Conservation (phyloP, 2,329 filamentous ascomycete genomes). For the Coccinonectria pachysandricola region DNA sequence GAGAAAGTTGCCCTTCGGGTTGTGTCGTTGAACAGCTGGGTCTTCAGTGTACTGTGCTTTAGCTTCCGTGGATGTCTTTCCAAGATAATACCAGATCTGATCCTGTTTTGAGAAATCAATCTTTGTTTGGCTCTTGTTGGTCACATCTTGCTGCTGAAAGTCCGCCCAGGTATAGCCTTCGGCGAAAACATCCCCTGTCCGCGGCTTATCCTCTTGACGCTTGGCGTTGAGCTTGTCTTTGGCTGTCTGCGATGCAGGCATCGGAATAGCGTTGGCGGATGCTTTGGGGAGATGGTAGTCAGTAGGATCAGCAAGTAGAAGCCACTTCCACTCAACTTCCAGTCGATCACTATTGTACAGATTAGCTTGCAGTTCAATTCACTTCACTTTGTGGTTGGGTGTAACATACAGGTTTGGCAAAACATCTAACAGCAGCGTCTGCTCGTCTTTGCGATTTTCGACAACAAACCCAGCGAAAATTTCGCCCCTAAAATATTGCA, state of each 20-base stretch:
- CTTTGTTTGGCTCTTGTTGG: constrained; percentile 53
- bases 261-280: constrained; percentile 59
- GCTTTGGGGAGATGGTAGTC: constrained; percentile 67
- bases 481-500: constrained; percentile 74
- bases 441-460: constrained; percentile 69
- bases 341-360: constrained; percentile 55
- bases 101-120: constrained; percentile 63
- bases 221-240: constrained; percentile 60
- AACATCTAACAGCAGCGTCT: constrained; percentile 68
- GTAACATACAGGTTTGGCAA: constrained; percentile 68
- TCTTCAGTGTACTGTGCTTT: constrained; percentile 87
- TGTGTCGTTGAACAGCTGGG: constrained; percentile 46
- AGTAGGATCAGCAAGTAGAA: constrained; percentile 59
- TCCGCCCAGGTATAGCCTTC: constrained; percentile 67
- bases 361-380: too few relatives aligned
- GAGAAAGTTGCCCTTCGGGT: constrained; percentile 61
- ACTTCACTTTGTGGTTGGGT: background rate
- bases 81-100: constrained; percentile 82
- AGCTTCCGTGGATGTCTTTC: constrained; percentile 76
- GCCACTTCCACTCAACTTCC: constrained; percentile 78
- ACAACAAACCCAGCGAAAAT: constrained; percentile 85
- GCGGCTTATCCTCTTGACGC: constrained; percentile 51
- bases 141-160: constrained; percentile 55
- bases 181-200: constrained; percentile 57
- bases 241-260: constrained; percentile 53